Evolutionary conservation across 208 protist genomes (phyloP).

Genomic region (Wallacemonas rigidus): DNA sequence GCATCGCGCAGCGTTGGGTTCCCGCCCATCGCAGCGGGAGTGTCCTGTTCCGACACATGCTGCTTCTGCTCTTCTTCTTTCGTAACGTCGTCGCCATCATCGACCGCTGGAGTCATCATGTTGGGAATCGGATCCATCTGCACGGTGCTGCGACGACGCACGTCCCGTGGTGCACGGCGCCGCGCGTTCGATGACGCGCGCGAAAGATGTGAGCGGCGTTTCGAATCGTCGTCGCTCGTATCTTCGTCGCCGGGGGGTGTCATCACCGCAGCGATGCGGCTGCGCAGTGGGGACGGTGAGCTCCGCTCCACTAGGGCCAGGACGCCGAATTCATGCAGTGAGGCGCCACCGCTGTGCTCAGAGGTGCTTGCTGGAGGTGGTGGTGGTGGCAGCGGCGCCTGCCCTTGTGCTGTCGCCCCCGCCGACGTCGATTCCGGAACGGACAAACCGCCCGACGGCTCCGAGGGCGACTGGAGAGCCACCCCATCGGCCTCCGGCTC

Average conservation of each 20-base stretch:
- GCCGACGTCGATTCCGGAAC: not conserved
- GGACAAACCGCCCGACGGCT: not conserved
- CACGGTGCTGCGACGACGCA: slow-evolving; percentile 33
- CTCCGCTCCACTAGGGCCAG: not conserved
- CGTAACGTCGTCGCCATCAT: not conserved
- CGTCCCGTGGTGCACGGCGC: slow-evolving; percentile 30
- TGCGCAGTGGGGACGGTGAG: slow-evolving; percentile 3
- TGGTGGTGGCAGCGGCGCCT: not conserved
- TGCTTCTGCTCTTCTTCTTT: not conserved
- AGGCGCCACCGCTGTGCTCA: not conserved
- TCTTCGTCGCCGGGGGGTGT: not conserved
- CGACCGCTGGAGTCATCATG: not conserved
- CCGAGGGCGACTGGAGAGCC: not conserved
- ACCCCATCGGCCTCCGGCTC: not conserved
- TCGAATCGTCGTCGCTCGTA: slow-evolving; percentile 1
- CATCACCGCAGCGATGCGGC: not conserved
- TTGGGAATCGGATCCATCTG: slow-evolving; percentile 30
- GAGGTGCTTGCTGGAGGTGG: not conserved
- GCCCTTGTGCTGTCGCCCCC: not conserved
- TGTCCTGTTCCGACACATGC: not conserved
- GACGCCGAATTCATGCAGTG: too few relatives aligned
- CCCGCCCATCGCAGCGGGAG: too few relatives aligned
- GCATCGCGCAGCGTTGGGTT: too few relatives aligned
- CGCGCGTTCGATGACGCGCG: slow-evolving; percentile 29
- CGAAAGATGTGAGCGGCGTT: slow-evolving; percentile 8